Percentiles rank a stretch among this genome's conserved stretches.
These are phyloP conservation scores for Datisca glomerata DNA, from an alignment of 306 rosid species.

Conservation along the genomic window DNA sequence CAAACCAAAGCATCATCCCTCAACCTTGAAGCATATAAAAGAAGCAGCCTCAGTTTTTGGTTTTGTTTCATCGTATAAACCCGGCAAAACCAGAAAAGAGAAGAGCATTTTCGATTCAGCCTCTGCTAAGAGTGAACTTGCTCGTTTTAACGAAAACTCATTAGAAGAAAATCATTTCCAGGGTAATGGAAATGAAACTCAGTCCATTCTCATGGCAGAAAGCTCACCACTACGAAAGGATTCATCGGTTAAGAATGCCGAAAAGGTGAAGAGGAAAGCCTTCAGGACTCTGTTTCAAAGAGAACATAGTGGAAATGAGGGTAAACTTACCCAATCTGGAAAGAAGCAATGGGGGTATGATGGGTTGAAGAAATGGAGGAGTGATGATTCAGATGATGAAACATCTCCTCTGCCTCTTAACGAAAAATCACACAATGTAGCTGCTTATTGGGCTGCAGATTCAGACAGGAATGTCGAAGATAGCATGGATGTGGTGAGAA, in stretches of 20 bases:
- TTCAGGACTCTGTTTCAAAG: slow-evolving; percentile 60
- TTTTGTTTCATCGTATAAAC: slow-evolving; percentile 36
- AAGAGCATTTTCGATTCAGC: slow-evolving; percentile 48
- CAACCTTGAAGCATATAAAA: slow-evolving; percentile 61
- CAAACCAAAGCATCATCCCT: slow-evolving; percentile 36
- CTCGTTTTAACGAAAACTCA: slow-evolving; percentile 23
- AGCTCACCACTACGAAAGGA: too few relatives aligned
- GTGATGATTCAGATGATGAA: slow-evolving; percentile 54
- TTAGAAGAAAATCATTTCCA: slow-evolving; percentile 6
- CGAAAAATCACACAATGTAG: slow-evolving; percentile 44
- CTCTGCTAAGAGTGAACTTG: slow-evolving; percentile 11
- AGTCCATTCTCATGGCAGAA: slow-evolving; percentile 49
- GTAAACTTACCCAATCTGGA: slow-evolving; percentile 24
- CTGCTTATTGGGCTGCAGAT: slow-evolving; percentile 23
- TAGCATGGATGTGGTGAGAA: slow-evolving; percentile 67
- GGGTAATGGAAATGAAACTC: slow-evolving; percentile 18
- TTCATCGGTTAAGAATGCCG: too few relatives aligned
- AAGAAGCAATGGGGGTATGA: slow-evolving; percentile 73
- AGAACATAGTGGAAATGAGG: slow-evolving; percentile 26
- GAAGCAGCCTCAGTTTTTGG: slow-evolving; percentile 75
- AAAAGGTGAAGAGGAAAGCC: slow-evolving; percentile 56
- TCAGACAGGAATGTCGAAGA: slow-evolving; percentile 56
- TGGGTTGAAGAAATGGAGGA: slow-evolving; percentile 78
- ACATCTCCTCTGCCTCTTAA: slow-evolving; percentile 61
- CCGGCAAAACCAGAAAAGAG: slow-evolving; percentile 38